Evolutionary conservation across 805 yeast species (phyloP).

Genomic region (Schwanniomyces pseudopolymorphus): DNA sequence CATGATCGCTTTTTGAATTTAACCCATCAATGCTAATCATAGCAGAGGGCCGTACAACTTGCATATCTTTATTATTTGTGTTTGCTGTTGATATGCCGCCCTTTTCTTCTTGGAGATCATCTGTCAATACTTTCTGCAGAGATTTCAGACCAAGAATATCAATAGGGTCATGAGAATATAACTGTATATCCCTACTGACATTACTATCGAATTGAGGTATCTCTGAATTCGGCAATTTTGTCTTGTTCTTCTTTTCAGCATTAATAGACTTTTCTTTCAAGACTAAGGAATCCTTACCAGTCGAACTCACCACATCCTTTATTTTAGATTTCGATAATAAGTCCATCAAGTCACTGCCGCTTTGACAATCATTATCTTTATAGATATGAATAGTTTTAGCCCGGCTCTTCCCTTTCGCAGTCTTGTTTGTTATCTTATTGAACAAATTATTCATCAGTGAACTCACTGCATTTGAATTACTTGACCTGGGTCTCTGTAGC

Average conservation of each 20-base stretch:
- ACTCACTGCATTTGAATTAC: background rate
- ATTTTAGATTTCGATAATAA: background rate
- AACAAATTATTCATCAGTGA: conserved; percentile 2
- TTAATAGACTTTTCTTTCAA: background rate
- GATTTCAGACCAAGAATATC: background rate
- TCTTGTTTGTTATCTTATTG: background rate
- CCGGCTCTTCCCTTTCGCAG: background rate
- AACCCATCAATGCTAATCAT: no score
- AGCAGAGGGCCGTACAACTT: no score
- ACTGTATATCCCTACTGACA: background rate
- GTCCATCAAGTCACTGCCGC: background rate
- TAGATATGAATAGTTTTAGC: conserved; percentile 3
- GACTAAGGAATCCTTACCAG: background rate
- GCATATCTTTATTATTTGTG: background rate
- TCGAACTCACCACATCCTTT: background rate
- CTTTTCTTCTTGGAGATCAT: no score
- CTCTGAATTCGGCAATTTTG: background rate
- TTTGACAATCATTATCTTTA: background rate
- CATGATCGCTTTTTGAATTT: no score
- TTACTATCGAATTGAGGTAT: background rate
- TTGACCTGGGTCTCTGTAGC: conserved; percentile 5
- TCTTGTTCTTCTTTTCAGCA: background rate
- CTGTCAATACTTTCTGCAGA: background rate
- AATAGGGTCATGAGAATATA: background rate
- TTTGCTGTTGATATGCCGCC: background rate